Base-by-base conservation (phyloP, 202 grass and related monocot genomes). In the Saccharum hybrid region DNA sequence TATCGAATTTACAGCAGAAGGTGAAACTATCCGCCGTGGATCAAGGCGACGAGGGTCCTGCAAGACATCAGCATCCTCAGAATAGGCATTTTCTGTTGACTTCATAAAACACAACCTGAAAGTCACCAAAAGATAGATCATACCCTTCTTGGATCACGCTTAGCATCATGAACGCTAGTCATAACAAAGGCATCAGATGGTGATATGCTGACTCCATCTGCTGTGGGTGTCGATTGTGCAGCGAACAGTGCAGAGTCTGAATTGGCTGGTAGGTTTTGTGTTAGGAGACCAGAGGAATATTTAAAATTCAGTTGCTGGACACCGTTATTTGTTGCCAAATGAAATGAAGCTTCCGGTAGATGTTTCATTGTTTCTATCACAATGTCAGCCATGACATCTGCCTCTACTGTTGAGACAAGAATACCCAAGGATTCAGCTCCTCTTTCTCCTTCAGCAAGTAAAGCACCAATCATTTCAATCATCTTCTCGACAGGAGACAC, bases 281-380 rank as follows among this genome's bases (percentile, higher is more conserved):
- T 71, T 14, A 67, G 43, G 67, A 37, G 56, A 77, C 76, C 60
- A 13, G 80, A 86, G 51, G 90, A 79, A 81, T 77, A 79, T 39
- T 90, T 81, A 46, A 83, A 80, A 59, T 79, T 80, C 72, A 38
- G 49, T 76, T 83, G 80, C 19, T 68, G 88, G 8, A 39, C 77
- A 81, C 72, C 75, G 11, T 87, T 81, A 38, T 68, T 68, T 72
- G 72, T 51, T 71, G 72, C 48, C 75, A 71, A 80, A 48, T 63
- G 71, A 63, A 78, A 76, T 40, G 82, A 77, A 42, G 49, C 37
- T 75, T 92, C 86, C 14, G 86, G 89, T 77, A 99, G 79, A 88
- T 92, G 93, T 87, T 92, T 93, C 97, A 99, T 99, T 76, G 93
- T 99, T 90, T 99, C 97, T 84, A 99, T 96, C 69, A 99, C 97